A percentile compares a stretch with the other conserved stretches of the same genome.
phyloP scores from a whole-genome alignment of 2,329 filamentous ascomycete genomes.

The Phialophora expanda region DNA sequence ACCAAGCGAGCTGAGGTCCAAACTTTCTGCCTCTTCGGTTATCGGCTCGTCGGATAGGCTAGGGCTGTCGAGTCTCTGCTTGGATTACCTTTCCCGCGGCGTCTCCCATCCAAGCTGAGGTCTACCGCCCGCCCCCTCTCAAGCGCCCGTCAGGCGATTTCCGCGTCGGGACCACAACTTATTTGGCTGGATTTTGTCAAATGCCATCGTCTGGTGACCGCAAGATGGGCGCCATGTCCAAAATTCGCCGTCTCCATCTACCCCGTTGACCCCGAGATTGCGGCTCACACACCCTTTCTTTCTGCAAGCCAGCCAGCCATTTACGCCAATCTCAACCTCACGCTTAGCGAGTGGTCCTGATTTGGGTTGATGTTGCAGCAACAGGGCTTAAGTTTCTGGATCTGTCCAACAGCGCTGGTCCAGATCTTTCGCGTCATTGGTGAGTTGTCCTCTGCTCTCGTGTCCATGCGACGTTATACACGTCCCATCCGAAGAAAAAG shows the following conservation, averaged over 20 bases:
- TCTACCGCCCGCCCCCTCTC: constrained; percentile 7
- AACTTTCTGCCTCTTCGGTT: constrained; percentile 25
- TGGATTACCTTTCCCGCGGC: constrained; percentile 6
- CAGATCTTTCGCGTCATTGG: constrained; percentile 11
- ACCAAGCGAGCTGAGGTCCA: constrained; percentile 30
- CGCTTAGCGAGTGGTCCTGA: constrained; percentile 3
- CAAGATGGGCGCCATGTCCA: constrained; percentile 8
- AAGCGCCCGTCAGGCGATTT: constrained; percentile 3
- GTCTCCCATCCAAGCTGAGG: constrained; percentile 21
- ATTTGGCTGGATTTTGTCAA: constrained; percentile 19
- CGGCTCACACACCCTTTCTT: constrained; percentile 10
- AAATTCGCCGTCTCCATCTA: constrained; percentile 7
- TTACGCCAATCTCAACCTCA: constrained; percentile 9
- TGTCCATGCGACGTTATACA: constrained; percentile 19
- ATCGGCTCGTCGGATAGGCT: constrained; percentile 23
- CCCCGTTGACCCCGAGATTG: constrained; percentile 2
- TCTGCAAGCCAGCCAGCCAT: constrained; percentile 18
- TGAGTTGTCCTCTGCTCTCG: constrained; percentile 8
- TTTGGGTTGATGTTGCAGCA: constrained; percentile 9
- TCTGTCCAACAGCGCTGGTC: constrained; percentile 15
- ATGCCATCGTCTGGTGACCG: constrained; percentile 18
- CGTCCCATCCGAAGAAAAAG: constrained; percentile 5
- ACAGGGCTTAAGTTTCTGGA: constrained; percentile 10
- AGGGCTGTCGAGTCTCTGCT: constrained; percentile 3
- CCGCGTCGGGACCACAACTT: neutral